Evolutionary conservation across 2,329 filamentous ascomycete genomes (phyloP), one percentile per base, ranked within the genome.

Genomic region (Alternaria atra): DNA sequence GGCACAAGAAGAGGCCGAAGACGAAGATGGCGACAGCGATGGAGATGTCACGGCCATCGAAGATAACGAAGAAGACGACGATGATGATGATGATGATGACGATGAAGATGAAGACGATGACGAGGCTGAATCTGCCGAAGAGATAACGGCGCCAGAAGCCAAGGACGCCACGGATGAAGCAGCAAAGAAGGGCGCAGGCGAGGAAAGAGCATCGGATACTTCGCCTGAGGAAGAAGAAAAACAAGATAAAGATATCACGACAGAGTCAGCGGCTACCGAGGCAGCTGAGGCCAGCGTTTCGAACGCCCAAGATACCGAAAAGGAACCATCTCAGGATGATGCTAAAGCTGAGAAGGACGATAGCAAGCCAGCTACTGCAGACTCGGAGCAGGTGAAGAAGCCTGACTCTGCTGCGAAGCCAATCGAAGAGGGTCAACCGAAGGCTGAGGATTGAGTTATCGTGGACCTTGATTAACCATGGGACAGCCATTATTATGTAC

Each of bases 181-280:
- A 52, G 70, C 65, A 67, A 68, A 60, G 65, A 64, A 60, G 65
- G 65, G 35, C 57, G 58, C 37, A 63, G 71, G 58, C 51, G 60
- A 65, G 61, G 61, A 62, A 58, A 51, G 58, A 29, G 46, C 62
- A 44, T 50, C 51, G 27, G 64, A 66, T 43, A 39, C 63, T 40
- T 55, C 61, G 39, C 46, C 62, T 46, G 52, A 61, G 17, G 48
- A 55, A 39, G 55, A 62, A 25, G 59, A 61, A 42, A 55, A 67
- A 50, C 52, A 64, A 54, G 30, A 23, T 10, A 47, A 52, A 23
- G 63, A 46, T n/a, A 52, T 40, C 23, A 20, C 46, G 29, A 32
- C 57, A 55, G 61, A 65, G 32, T 42, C 64, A 12, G 34, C 48
- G 17, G 32, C 40, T 29, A n/a, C 46, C 15, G 56, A 60, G 39